Evolutionary conservation across 805 yeast genomes (phyloP), one percentile per base, ranked within the genome.

Genomic region (Ogataea trehalophila): DNA sequence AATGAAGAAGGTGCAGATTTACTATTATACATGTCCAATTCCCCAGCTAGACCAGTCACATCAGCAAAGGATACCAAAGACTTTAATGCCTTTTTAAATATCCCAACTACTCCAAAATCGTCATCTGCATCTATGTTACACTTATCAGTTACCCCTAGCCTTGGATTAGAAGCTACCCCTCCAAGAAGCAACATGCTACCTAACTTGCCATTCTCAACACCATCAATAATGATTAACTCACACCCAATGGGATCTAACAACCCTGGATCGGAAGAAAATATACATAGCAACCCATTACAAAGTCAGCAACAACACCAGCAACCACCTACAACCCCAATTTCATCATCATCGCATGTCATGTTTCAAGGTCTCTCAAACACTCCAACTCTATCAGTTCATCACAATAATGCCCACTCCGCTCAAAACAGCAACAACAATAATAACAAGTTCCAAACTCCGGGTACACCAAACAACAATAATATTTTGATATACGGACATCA

Each of bases 21-120:
- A 51, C 73, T 88, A 51, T 77, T 88, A 79, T 88, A 79, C 64
- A 70, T 88, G 55, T 95, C 96, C 2, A 85, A 91, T 6, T 85
- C 94, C 8, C 96, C 96, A 1, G 66, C 66, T 1, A 54, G 65
- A 46, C 57, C 63, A 1, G 39, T 54, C 1, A 43, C 50, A 13
- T 79, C 87, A 5, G 17, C 18, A 8, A 46, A 45, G 34, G 60
- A 57, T 5, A 38, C 48, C 14, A 57, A 51, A 37, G 60, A 56
- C 16, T 43, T 41, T 29, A 48, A 36, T 41, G 37, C 42, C 14
- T 50, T 49, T 20, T 45, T 58, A 39, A 54, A 52, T 43, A 55
- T 61, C 15, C 65, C 66, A 22, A 59, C 66, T 11, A 63, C 67
- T 6, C 68, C 66, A 26, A 62, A 61, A 44, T 46, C 59, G 3